Evolutionary conservation across 176 grass and related monocot genomes (phyloP), one percentile per base, ranked within the genome.

Genomic region (Dactylis glomerata): DNA sequence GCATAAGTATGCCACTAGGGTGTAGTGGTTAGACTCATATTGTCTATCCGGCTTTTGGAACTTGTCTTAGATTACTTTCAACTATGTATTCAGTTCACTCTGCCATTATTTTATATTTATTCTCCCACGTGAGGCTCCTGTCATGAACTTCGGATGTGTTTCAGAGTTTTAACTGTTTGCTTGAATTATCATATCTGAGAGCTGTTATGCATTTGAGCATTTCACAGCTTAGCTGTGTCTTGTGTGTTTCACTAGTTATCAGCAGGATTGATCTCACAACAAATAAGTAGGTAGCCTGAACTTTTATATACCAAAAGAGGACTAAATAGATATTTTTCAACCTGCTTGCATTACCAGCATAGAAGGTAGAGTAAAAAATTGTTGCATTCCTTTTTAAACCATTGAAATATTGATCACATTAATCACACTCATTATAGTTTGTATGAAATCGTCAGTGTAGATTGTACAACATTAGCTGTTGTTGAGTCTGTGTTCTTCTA

Each of bases 91-190:
- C 22, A 11, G 13, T 17, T 83, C 10, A 5, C 40, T 10, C 12
- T 34, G 67, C 54, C 34, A 54, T 83, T 44, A 55, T 84, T 6
- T 71, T 71, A 59, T 78, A 44, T 78, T 12, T 81, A 56, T 20
- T 75, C 3, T 52, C 50, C 47, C 36, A 76, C 19, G 10, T 17
- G 14, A 55, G 8, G 5, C 58, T 46, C 17, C 44, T 76, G 38
- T 30, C 28, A 57, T 66, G 32, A 42, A 9, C 44, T 31, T 56
- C 37, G 9, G 3, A 6, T 22, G 10, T 45, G 5, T 57, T 76
- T 46, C 10, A n/a, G 19, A 52, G 49, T 30, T 67, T 57, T 22
- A 33, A 54, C 69, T n/a, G 8, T 62, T 74, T n/a, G 0, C 16
- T 30, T 68, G 64, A 59, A 73, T 79, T 10, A 52, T 72, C 20